These are phyloP conservation scores for Pseudogymnoascus destructans DNA, from an alignment of 2,329 filamentous ascomycete genomes.

Conservation along the genomic window DNA sequence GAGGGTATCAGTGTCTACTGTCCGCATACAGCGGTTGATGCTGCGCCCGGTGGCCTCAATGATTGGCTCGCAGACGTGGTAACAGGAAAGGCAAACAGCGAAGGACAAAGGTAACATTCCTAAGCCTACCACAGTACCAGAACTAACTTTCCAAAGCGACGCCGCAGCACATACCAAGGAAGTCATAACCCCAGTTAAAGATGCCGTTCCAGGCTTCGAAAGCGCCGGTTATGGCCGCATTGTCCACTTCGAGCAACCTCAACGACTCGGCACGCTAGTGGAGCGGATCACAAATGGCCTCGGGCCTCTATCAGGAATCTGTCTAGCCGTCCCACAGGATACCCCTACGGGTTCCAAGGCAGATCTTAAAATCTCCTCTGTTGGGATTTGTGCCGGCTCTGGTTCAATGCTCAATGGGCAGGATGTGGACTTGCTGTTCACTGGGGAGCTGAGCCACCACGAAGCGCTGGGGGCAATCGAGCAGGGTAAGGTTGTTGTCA, in stretches of 20 bases:
- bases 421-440: slow-evolving; percentile 70
- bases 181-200: slow-evolving; percentile 21
- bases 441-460: slow-evolving; percentile 88
- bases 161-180: slow-evolving; percentile 12
- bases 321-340: slow-evolving; percentile 23
- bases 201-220: slow-evolving; percentile 19
- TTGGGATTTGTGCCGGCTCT: slow-evolving; percentile 83
- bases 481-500: slow-evolving; percentile 67
- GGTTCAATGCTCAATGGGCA: slow-evolving; percentile 58
- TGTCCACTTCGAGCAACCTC: slow-evolving; percentile 20
- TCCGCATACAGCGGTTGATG: slow-evolving; percentile 90
- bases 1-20: slow-evolving; percentile 91
- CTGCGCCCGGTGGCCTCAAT: slow-evolving; percentile 70
- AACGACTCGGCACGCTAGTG: slow-evolving; percentile 18
- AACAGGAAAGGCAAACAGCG: slow-evolving; percentile 34
- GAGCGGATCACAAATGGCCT: slow-evolving; percentile 19
- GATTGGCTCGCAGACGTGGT: slow-evolving; percentile 90
- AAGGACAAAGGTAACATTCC: background rate
- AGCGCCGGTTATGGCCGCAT: slow-evolving; percentile 25
- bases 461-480: slow-evolving; percentile 79
- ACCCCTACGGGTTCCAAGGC: slow-evolving; percentile 14
- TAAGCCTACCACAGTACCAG: slow-evolving; percentile 18
- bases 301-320: slow-evolving; percentile 15
- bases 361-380: slow-evolving; percentile 41
- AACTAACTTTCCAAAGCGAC: slow-evolving; percentile 10